Evolutionary conservation across 2,329 filamentous ascomycete genomes (phyloP).

Genomic region (Penicillium griseofulvum): DNA sequence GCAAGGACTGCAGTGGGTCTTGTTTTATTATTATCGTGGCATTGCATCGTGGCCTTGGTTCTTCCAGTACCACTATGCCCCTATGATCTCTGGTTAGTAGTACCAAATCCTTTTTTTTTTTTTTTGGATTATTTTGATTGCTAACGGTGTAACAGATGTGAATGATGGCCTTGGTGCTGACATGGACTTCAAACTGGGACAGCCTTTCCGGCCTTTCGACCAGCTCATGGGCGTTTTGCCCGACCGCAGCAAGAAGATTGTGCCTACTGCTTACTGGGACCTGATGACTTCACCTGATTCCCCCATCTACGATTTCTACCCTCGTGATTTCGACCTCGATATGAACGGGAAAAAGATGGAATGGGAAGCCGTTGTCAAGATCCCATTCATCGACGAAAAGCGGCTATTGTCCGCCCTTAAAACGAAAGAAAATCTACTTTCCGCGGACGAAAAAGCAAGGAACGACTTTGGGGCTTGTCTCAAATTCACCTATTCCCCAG

Average conservation of each 20-base stretch:
- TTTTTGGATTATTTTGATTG: background rate
- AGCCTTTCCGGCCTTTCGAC: conserved; percentile 91
- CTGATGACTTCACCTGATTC: conserved; percentile 89
- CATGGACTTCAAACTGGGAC: conserved; percentile 87
- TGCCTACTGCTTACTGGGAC: conserved; percentile 80
- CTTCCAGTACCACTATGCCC: conserved; percentile 94
- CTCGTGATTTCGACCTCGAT: conserved; percentile 91
- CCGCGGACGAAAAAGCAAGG: conserved; percentile 71
- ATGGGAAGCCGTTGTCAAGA: conserved; percentile 98
- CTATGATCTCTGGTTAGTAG: conserved; percentile 77
- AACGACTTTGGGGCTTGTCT: conserved; percentile 90
- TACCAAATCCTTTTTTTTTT: conserved; percentile 9
- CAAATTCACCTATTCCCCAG: conserved; percentile 83
- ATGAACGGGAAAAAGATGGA: conserved; percentile 99
- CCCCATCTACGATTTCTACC: conserved; percentile 97
- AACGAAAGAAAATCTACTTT: conserved; percentile 75
- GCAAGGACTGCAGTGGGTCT: conserved; percentile 94
- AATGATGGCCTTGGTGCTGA: conserved; percentile 81
- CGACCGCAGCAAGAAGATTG: conserved; percentile 95
- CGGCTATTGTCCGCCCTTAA: conserved; percentile 82
- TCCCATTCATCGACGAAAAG: conserved; percentile 95
- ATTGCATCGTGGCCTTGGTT: conserved; percentile 99
- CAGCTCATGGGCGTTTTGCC: conserved; percentile 98
- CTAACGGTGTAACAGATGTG: conserved; percentile 61
- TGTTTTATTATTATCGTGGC: conserved; percentile 96